These are phyloP conservation scores for Bocquillonia castaneifolia DNA, from an alignment of 441 rosid species.

Conservation along the genomic window DNA sequence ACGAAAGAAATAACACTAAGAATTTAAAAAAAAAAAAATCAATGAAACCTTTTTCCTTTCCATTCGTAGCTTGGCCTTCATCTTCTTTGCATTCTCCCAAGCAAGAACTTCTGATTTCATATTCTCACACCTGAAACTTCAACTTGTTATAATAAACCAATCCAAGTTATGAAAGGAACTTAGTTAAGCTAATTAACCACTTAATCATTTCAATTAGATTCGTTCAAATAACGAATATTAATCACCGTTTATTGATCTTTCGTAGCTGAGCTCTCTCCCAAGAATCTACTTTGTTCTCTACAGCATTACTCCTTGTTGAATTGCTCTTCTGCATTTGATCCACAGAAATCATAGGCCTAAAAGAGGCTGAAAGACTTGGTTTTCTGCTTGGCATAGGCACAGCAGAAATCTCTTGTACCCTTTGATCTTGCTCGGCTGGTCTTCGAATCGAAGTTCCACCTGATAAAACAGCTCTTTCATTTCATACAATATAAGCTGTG, in stretches of 20 bases:
- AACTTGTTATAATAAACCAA: neutral
- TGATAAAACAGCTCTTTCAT: conserved; percentile 12
- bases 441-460: conserved; percentile 30
- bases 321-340: conserved; percentile 25
- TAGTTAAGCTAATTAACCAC: no score
- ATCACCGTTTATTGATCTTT: conserved; percentile 52
- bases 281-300: conserved; percentile 44
- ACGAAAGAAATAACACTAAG: no score
- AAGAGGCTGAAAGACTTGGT: conserved; percentile 28
- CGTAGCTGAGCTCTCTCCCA: conserved; percentile 60
- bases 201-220: neutral
- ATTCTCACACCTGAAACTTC: conserved; percentile 54
- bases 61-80: conserved; percentile 44
- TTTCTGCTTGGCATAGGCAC: conserved; percentile 17
- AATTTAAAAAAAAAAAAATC: no score
- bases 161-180: neutral
- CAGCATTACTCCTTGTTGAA: conserved; percentile 15
- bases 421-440: conserved; percentile 15
- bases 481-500: neutral
- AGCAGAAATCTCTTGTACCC: conserved; percentile 17
- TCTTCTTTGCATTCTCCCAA: conserved; percentile 70
- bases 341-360: conserved; percentile 17
- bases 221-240: neutral
- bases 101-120: conserved; percentile 47
- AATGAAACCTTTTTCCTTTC: conserved; percentile 67